A percentile compares a stretch with the other conserved stretches of the same genome.
phyloP scores from a whole-genome alignment of 768 basidiomycete genomes.

The Mycena vitilis region DNA sequence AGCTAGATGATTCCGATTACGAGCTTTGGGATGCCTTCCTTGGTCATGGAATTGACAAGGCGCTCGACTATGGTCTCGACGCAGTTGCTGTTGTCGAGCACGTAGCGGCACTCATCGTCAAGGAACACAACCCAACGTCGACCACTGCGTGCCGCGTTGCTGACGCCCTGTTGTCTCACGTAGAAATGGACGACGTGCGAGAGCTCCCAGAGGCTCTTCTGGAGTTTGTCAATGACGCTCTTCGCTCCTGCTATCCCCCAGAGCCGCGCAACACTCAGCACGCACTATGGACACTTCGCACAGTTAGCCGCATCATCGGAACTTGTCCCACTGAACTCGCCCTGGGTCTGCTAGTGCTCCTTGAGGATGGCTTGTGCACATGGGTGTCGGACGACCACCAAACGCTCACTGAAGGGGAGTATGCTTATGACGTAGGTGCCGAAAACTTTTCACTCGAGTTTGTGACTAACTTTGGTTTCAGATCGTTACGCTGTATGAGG shows the following conservation, averaged over 20 bases:
- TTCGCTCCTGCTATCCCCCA: conserved; percentile 76
- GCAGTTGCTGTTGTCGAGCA: conserved; percentile 63
- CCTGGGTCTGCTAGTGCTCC: conserved; percentile 55
- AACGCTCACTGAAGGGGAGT: conserved; percentile 64
- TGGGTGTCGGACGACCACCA: conserved; percentile 75
- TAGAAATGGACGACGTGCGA: conserved; percentile 62
- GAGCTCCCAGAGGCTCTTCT: conserved; percentile 66
- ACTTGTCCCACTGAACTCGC: conserved; percentile 63
- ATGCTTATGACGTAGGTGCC: conserved; percentile 66
- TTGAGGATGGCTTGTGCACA: conserved; percentile 65
- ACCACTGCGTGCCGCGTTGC: conserved; percentile 64
- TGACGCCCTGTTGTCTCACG: conserved; percentile 68
- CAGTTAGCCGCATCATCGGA: conserved; percentile 66
- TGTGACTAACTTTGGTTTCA: conserved; percentile 41
- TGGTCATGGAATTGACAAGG: conserved; percentile 61
- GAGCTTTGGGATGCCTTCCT: conserved; percentile 71
- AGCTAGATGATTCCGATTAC: conserved; percentile 64
- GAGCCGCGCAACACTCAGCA: conserved; percentile 62
- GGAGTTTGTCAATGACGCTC: conserved; percentile 69
- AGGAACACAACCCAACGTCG: conserved; percentile 52
- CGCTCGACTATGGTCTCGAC: conserved; percentile 71
- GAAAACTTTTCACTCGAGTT: conserved; percentile 3
- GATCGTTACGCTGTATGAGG: conserved; percentile 76
- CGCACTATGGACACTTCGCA: conserved; percentile 71
- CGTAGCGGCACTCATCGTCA: conserved; percentile 61